Evolutionary conservation across 2,329 filamentous ascomycete genomes (phyloP).

Genomic region (Penicillium sp.): DNA sequence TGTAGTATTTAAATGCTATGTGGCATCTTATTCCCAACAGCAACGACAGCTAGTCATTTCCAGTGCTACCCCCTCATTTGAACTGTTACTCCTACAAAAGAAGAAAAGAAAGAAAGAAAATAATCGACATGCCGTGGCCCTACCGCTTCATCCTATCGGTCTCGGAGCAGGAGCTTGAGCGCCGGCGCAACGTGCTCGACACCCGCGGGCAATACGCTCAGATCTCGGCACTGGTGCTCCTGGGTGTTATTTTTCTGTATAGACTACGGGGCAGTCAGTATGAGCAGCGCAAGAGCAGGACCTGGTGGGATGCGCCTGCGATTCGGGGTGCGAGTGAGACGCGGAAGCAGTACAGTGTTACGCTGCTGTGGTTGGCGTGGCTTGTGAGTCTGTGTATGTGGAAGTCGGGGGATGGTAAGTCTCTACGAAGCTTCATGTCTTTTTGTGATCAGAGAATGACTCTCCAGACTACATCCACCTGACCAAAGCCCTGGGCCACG

Average conservation of each 20-base stretch:
- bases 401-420: slow-evolving; percentile 52
- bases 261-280: background rate
- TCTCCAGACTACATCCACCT: slow-evolving; percentile 58
- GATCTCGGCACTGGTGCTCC: slow-evolving; percentile 45
- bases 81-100: background rate
- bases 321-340: slow-evolving; percentile 45
- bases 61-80: background rate
- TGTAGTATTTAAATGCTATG: no score
- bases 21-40: no score
- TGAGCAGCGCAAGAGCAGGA: slow-evolving; percentile 10
- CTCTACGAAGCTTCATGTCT: background rate
- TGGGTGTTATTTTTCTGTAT: slow-evolving; percentile 24
- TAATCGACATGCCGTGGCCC: slow-evolving; percentile 31
- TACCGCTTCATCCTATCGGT: slow-evolving; percentile 53
- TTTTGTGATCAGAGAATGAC: background rate
- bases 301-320: slow-evolving; percentile 45
- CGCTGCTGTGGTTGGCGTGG: slow-evolving; percentile 50
- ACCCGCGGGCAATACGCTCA: slow-evolving; percentile 55
- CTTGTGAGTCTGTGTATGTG: slow-evolving; percentile 48
- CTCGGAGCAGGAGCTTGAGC: slow-evolving; percentile 46
- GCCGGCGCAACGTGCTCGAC: slow-evolving; percentile 52
- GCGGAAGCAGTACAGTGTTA: slow-evolving; percentile 48
- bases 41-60: no score
- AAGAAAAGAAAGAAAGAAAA: background rate
- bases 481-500: slow-evolving; percentile 59